phyloP scores from a whole-genome alignment of 2,329 filamentous ascomycete genomes.

The Trichoderma sp. region DNA sequence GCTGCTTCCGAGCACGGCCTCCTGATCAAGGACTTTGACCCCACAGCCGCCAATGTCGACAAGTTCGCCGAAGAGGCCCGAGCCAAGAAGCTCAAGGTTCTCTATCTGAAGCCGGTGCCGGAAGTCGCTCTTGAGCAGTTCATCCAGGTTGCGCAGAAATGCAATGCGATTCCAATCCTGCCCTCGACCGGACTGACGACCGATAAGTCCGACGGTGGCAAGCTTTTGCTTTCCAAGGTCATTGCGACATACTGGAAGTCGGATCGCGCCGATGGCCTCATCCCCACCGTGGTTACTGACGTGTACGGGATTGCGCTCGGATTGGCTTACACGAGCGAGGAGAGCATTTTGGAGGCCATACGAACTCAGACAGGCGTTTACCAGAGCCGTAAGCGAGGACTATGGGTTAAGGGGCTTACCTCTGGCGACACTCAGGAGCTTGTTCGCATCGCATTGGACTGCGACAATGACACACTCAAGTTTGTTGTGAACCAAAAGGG shows the following conservation, averaged over 20 bases:
- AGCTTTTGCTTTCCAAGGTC: constrained; percentile 61
- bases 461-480: constrained; percentile 86
- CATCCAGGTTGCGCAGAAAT: constrained; percentile 47
- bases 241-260: constrained; percentile 73
- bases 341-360: constrained; percentile 84
- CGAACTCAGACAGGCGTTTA: constrained; percentile 80
- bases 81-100: constrained; percentile 43
- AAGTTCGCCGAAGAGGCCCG: constrained; percentile 46
- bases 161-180: constrained; percentile 67
- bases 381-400: constrained; percentile 88
- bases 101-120: constrained; percentile 51
- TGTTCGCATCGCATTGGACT: constrained; percentile 80
- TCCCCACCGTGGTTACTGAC: constrained; percentile 88
- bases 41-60: constrained; percentile 38
- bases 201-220: constrained; percentile 57
- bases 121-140: constrained; percentile 45
- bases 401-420: constrained; percentile 96
- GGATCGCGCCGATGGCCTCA: constrained; percentile 77
- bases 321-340: constrained; percentile 88
- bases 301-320: constrained; percentile 81
- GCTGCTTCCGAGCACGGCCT: constrained; percentile 48
- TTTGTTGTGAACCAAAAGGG: constrained; percentile 90
- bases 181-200: constrained; percentile 68
- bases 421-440: constrained; percentile 93
- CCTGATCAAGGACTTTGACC: constrained; percentile 52